Evolutionary conservation across 2,329 filamentous ascomycete genomes (phyloP), one percentile per base, ranked within the genome.

Genomic region (Chrysoporthe deuterocubensis): DNA sequence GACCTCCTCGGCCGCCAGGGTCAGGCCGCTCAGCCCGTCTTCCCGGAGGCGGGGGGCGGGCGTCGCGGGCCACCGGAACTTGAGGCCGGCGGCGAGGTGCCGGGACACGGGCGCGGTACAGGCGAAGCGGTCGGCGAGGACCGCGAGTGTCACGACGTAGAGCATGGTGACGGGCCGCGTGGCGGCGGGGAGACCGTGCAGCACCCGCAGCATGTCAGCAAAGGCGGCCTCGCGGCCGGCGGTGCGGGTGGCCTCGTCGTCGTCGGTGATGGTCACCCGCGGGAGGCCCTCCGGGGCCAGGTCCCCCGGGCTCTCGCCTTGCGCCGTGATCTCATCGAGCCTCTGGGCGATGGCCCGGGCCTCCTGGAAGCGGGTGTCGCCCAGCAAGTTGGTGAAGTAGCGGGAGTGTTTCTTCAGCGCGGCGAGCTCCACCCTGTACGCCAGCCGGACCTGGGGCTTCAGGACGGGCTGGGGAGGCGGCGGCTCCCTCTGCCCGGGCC

Each of bases 111-210:
- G 76, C 2, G 81, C 76, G 1, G 88, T 78, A 69, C 89, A 90
- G 78, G 91, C 89, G 77, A 93, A 94, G 57, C 90, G 87, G 76
- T 94, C 92, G 11, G 91, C 90, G 66, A 92, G 84, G 63, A 93
- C 84, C 52, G 90, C 88, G 52, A 94, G 80, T 1, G 90, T 90
- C 16, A 89, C 86, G 13, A 92, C 81, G 71, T 90, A 90, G 7
- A 85, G 79, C 71, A 92, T 83, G 18, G 84, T 85, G 26, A 84
- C 81, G 1, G 80, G 77, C 62, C 79, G 80, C n/a, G 76, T 76
- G n/a, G 75, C 78, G 48, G 81, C 77, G 48, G 86, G 83, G 60
- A 79, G 79, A 32, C 83, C 83, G 75, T 94, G 91, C 21, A 93
- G 79, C 21, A 92, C 86, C 21, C 84, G 81, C 34, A 94, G 79